Evolutionary conservation across 164 flowering plant genomes (phyloP), one percentile per base, ranked within the genome.

Genomic region (Nymphaea colorata): DNA sequence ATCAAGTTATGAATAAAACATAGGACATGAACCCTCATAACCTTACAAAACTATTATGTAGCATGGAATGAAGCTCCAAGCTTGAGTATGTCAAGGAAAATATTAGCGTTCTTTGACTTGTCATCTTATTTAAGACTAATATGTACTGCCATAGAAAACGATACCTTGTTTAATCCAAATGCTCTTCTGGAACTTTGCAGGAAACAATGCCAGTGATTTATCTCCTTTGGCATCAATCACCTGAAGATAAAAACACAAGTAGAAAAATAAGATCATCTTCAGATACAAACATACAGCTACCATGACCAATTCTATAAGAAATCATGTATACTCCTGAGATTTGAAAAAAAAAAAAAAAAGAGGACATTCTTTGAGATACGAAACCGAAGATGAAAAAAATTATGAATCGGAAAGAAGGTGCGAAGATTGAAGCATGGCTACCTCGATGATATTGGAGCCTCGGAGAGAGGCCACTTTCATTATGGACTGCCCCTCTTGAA

Each of bases 101-200:
- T 25, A 25, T 25, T 25, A 25, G 36, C 36, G 36, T 25, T 25
- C 36, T 25, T 25, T 25, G 36, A 25, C 36, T 25, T 25, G 36
- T 1, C 36, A 25, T 25, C 36, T 25, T 25, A 25, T 25, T 25
- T 25, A 25, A 25, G 36, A 25, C 36, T 1, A 25, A 25, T 25
- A 0, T 25, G 36, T 25, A 25, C 36, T 25, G 36, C 36, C 36
- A 25, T 25, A 25, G 36, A 25, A 25, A 25, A 47, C 70, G 80
- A 63, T 63, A 88, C 97, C 97, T 84, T 74, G 82, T 77, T 83
- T 90, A 17, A 90, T 87, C 98, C 98, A 93, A 81, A 90, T 81
- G 81, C 87, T 85, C 84, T 87, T 88, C 63, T 85, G 91, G 75
- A 93, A 88, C 76, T 90, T 93, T n/a, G 96, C 91, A 59, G 96